Evolutionary conservation across 805 yeast genomes (phyloP).

Genomic region (Grigorovia yakushimaensis): DNA sequence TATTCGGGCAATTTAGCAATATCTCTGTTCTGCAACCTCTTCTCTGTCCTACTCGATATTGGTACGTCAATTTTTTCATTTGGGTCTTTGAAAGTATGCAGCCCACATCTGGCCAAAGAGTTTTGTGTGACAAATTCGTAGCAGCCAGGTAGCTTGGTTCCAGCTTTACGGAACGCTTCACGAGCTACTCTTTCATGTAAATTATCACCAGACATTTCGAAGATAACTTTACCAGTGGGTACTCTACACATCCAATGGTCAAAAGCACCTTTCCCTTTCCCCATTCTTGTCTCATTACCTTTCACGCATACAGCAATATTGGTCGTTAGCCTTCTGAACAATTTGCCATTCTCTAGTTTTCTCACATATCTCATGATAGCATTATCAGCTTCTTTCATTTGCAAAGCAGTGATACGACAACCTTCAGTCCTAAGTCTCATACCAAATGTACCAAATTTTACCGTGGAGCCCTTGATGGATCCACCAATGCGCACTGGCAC

Average conservation of each 20-base stretch:
- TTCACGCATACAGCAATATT: constrained; percentile 87
- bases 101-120: constrained; percentile 62
- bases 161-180: constrained; percentile 83
- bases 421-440: constrained; percentile 86
- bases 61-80: constrained; percentile 26
- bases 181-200: constrained; percentile 85
- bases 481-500: constrained; percentile 94
- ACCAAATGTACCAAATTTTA: constrained; percentile 78
- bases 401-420: constrained; percentile 72
- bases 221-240: constrained; percentile 87
- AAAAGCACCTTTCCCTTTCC: constrained; percentile 97
- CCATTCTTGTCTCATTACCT: constrained; percentile 99
- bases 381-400: constrained; percentile 82
- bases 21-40: constrained; percentile 47
- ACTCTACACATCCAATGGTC: constrained; percentile 96
- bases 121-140: constrained; percentile 70
- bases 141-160: constrained; percentile 84
- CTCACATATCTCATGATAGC: constrained; percentile 77
- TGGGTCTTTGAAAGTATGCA: constrained; percentile 40
- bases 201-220: constrained; percentile 66
- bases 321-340: constrained; percentile 74
- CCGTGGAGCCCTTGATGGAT: constrained; percentile 75
- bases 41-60: constrained; percentile 51
- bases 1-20: constrained; percentile 44
- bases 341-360: constrained; percentile 50